phyloP scores from a whole-genome alignment of 2,329 filamentous ascomycete genomes.

The Ascochyta pisi region DNA sequence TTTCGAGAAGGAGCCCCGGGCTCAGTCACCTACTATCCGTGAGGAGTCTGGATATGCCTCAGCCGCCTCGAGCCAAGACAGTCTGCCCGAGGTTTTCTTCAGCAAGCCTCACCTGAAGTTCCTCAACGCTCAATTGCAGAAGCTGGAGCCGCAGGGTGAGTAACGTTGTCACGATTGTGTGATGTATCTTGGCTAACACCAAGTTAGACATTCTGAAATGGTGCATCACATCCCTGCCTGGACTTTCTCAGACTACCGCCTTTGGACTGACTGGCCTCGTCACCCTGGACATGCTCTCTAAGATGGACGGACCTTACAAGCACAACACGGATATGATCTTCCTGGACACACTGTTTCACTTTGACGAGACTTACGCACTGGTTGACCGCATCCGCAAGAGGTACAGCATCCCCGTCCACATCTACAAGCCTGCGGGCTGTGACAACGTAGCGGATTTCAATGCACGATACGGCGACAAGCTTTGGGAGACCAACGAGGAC shows the following conservation, averaged over 20 bases:
- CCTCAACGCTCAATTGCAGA: slow-evolving; percentile 87
- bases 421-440: slow-evolving; percentile 84
- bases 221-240: slow-evolving; percentile 88
- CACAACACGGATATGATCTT: slow-evolving; percentile 60
- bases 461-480: slow-evolving; percentile 76
- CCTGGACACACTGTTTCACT: slow-evolving; percentile 62
- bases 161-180: slow-evolving; percentile 8
- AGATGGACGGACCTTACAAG: slow-evolving; percentile 69
- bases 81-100: slow-evolving; percentile 80
- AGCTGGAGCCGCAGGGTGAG: slow-evolving; percentile 78
- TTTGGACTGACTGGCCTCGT: slow-evolving; percentile 60
- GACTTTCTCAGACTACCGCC: slow-evolving; percentile 69
- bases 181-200: slow-evolving; percentile 32
- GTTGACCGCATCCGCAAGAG: slow-evolving; percentile 72
- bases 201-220: slow-evolving; percentile 81
- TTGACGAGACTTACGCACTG: slow-evolving; percentile 59
- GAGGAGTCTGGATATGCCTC: slow-evolving; percentile 87
- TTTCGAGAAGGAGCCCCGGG: slow-evolving; percentile 34
- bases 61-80: slow-evolving; percentile 67
- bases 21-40: slow-evolving; percentile 35
- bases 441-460: slow-evolving; percentile 80
- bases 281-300: slow-evolving; percentile 72
- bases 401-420: slow-evolving; percentile 83
- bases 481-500: slow-evolving; percentile 87
- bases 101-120: slow-evolving; percentile 87